These are phyloP conservation scores for Carnegiea gigantea DNA, from an alignment of 179 eudicot genomes.

Conservation along the genomic window DNA sequence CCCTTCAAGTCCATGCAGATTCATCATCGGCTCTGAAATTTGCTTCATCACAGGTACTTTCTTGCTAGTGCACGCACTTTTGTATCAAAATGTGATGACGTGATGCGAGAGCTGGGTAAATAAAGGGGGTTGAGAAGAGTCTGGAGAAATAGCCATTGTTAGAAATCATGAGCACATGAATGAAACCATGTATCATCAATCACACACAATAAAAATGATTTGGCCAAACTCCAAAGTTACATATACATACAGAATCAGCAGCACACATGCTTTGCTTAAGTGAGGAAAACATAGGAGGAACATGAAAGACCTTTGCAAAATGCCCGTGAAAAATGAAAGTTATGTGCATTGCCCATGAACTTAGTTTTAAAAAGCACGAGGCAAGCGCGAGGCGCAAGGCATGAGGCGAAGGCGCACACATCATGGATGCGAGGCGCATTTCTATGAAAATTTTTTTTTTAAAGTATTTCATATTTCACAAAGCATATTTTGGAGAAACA, in stretches of 20 bases:
- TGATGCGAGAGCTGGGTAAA: conserved; percentile 84
- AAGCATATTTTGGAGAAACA: too few relatives aligned
- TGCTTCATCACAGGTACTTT: conserved; percentile 70
- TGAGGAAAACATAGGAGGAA: background rate
- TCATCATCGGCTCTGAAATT: background rate
- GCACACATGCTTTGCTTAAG: background rate
- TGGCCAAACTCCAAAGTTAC: too few relatives aligned
- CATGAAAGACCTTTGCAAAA: background rate
- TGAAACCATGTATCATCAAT: background rate
- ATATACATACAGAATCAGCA: too few relatives aligned
- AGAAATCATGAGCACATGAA: conserved; percentile 4
- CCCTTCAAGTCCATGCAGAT: background rate
- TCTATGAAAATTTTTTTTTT: too few relatives aligned
- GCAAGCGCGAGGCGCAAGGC: too few relatives aligned
- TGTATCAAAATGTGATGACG: conserved; percentile 91
- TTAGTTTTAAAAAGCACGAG: too few relatives aligned
- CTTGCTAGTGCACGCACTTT: conserved; percentile 93
- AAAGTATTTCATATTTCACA: too few relatives aligned
- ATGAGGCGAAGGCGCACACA: too few relatives aligned
- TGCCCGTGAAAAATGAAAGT: too few relatives aligned
- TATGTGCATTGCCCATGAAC: too few relatives aligned
- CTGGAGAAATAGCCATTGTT: conserved; percentile 41
- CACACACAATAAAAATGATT: background rate
- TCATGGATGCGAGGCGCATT: too few relatives aligned
- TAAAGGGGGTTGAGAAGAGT: conserved; percentile 86